A percentile compares a stretch with the other conserved stretches of the same genome.
These are phyloP conservation scores for Bassia scoparia DNA, from an alignment of 148 eudicot species.

Conservation along the genomic window DNA sequence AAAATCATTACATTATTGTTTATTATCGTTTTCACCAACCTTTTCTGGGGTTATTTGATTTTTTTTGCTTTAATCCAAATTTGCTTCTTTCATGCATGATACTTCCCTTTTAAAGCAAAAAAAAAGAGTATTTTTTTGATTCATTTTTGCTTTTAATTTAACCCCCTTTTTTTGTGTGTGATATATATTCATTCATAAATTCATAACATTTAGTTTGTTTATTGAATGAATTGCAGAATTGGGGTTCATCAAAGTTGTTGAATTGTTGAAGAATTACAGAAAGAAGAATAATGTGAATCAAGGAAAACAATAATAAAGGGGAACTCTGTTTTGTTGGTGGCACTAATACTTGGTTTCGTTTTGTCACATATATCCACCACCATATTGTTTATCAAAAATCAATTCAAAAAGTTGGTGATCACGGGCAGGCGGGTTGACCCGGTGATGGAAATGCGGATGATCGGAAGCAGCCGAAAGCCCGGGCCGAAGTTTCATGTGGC, in stretches of 20 bases:
- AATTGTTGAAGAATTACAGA: not conserved
- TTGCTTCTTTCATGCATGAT: not conserved
- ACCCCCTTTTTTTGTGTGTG: not conserved
- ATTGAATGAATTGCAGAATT: not conserved
- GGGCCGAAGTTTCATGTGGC: slow-evolving; percentile 38
- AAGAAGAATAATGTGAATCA: not conserved
- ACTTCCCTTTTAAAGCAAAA: not conserved
- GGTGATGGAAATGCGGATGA: slow-evolving; percentile 12
- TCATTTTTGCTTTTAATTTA: not conserved
- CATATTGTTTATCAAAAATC: slow-evolving; percentile 6
- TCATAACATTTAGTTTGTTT: not conserved
- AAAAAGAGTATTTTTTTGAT: not conserved
- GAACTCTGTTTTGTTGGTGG: slow-evolving; percentile 23
- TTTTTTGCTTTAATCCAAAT: not conserved
- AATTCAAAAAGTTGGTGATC: not conserved
- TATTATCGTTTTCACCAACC: no score
- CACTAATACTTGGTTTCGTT: slow-evolving; percentile 24
- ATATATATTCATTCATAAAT: not conserved
- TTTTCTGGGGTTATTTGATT: no score
- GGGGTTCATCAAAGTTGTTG: not conserved
- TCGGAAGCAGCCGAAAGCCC: not conserved
- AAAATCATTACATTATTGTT: not conserved
- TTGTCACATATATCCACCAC: slow-evolving; percentile 32
- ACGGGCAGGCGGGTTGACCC: slow-evolving; percentile 28
- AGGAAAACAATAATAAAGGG: slow-evolving; percentile 27